Evolutionary conservation across 2,329 filamentous ascomycete species (phyloP).

Genomic region (Blastomyces gilchristii): DNA sequence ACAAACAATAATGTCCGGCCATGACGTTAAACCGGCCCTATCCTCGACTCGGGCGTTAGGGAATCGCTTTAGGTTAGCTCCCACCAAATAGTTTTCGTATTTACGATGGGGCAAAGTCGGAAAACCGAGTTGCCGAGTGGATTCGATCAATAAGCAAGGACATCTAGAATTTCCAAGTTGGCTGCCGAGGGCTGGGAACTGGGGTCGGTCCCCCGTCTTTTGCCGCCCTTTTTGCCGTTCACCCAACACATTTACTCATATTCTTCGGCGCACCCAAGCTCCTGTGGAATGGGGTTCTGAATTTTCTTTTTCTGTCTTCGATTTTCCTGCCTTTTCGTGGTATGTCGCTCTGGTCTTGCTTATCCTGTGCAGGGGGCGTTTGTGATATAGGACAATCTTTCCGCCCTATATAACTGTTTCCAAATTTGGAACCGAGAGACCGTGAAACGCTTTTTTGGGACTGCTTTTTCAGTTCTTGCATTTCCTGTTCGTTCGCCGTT

Average conservation of each 20-base stretch:
- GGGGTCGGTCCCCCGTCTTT: background rate
- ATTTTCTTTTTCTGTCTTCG: background rate
- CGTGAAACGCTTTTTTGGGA: background rate
- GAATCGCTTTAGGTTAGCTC: background rate
- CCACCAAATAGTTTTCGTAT: background rate
- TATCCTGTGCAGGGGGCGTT: background rate
- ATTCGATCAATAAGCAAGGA: background rate
- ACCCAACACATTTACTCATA: too few species aligned
- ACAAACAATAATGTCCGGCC: too few species aligned
- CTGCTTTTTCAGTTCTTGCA: background rate
- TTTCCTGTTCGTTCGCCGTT: background rate
- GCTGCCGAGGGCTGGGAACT: background rate
- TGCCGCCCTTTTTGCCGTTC: too few species aligned
- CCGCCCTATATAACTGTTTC: background rate
- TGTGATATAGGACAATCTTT: background rate
- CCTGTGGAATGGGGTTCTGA: background rate
- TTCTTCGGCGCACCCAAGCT: too few species aligned
- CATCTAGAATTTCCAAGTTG: background rate
- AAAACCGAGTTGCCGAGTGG: background rate
- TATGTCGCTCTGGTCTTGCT: background rate
- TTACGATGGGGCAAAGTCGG: background rate
- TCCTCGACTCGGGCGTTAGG: background rate
- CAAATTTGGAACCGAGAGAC: background rate
- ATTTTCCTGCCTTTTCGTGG: background rate
- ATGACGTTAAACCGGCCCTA: background rate